Evolutionary conservation across 768 basidiomycete species (phyloP).

Genomic region (Lactifluus volemus): DNA sequence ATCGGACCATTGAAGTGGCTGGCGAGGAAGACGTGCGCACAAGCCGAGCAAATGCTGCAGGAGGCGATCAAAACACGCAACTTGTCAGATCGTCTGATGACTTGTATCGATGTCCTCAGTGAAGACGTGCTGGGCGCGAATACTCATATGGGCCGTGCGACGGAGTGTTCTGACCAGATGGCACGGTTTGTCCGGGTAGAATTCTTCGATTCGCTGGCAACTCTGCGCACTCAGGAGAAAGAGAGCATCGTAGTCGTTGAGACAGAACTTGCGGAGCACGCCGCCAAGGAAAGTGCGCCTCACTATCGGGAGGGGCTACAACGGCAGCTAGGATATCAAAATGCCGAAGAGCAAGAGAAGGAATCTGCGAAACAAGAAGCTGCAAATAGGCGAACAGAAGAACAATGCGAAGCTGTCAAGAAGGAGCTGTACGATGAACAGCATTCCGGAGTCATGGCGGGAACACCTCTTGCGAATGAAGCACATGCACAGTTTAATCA

Average conservation of each 20-base stretch:
- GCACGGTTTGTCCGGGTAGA: neutral
- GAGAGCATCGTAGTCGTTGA: neutral
- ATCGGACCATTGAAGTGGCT: neutral
- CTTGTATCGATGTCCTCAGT: neutral
- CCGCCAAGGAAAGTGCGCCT: no score
- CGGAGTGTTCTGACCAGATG: conserved; percentile 6
- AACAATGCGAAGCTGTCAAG: neutral
- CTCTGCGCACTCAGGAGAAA: neutral
- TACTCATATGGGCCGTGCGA: neutral
- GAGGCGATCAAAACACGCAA: conserved; percentile 9
- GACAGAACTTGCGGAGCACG: neutral
- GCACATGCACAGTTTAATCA: neutral
- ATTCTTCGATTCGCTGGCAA: neutral
- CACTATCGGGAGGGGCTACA: neutral
- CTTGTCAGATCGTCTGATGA: neutral
- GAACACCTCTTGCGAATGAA: neutral
- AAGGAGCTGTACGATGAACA: neutral
- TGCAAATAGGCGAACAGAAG: neutral
- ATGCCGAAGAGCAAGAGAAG: conserved; percentile 4
- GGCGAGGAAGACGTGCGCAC: neutral
- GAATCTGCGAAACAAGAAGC: neutral
- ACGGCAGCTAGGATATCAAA: conserved; percentile 4
- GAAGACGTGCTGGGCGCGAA: neutral
- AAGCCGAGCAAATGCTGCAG: conserved; percentile 4
- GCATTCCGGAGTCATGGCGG: conserved; percentile 5